Percentiles rank a stretch among this genome's conserved stretches.
Conservation (phyloP, 2,329 filamentous ascomycete species). For the Penicillium palitans region DNA sequence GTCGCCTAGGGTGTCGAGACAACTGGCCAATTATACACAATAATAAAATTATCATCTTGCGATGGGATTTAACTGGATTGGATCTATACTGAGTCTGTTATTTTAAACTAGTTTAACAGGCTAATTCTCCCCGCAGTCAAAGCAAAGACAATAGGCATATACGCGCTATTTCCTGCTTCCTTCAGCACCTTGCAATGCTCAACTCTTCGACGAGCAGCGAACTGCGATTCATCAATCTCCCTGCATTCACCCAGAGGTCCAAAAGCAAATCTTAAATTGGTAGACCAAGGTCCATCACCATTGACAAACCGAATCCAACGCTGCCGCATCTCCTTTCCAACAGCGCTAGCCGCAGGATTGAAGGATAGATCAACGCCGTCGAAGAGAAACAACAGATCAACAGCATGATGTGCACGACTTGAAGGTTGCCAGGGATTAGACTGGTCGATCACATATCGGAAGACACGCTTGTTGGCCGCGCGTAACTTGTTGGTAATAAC, state of each 20-base stretch:
- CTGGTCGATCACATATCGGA: conserved; percentile 48
- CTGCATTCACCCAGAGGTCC: conserved; percentile 42
- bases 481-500: conserved; percentile 30
- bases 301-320: conserved; percentile 45
- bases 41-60: not conserved
- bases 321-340: conserved; percentile 42
- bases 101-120: conserved; percentile 38
- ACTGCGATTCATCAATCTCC: conserved; percentile 35
- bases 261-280: conserved; percentile 37
- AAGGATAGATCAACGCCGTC: conserved; percentile 42
- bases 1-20: too few species aligned
- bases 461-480: conserved; percentile 32
- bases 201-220: conserved; percentile 37
- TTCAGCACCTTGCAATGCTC: conserved; percentile 33
- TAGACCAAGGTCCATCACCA: conserved; percentile 40
- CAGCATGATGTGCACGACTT: conserved; percentile 49
- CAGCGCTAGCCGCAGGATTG: conserved; percentile 34
- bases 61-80: not conserved
- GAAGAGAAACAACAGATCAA: conserved; percentile 51
- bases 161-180: conserved; percentile 31
- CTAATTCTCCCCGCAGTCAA: conserved; percentile 46
- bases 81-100: not conserved
- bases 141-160: conserved; percentile 34
- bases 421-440: conserved; percentile 51
- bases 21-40: not conserved